Conservation (phyloP, 257 asterid genomes). For the Solanum etuberosum region DNA sequence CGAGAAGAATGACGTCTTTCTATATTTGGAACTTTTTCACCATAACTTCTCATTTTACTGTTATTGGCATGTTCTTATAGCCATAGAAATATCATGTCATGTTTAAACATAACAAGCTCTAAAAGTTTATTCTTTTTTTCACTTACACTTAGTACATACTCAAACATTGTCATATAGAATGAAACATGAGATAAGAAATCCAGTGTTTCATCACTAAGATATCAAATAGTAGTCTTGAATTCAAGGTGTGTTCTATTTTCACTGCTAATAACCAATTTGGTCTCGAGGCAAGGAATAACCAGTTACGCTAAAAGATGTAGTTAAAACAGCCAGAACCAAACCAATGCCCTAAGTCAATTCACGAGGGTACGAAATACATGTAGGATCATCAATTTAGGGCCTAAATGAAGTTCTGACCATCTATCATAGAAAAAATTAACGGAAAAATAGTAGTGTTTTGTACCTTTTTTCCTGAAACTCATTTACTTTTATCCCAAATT, state of each 20-base stretch:
- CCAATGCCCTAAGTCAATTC: too few relatives aligned
- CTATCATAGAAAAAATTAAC: neutral
- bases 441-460: neutral
- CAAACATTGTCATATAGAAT: neutral
- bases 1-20: neutral
- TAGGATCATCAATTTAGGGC: neutral
- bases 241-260: neutral
- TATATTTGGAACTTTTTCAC: neutral
- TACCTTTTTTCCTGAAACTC: neutral
- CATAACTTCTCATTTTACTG: neutral
- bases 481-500: constrained; percentile 1
- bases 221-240: neutral
- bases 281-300: neutral
- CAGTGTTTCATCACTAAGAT: neutral
- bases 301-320: neutral
- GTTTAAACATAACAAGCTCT: neutral
- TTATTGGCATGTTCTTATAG: neutral
- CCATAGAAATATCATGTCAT: neutral
- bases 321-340: neutral
- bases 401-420: neutral
- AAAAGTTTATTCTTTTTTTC: neutral
- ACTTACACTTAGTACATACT: neutral
- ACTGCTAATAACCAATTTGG: neutral
- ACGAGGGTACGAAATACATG: neutral
- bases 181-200: neutral